phyloP scores from a whole-genome alignment of 2,329 filamentous ascomycete genomes.

The Colletotrichum shisoi region DNA sequence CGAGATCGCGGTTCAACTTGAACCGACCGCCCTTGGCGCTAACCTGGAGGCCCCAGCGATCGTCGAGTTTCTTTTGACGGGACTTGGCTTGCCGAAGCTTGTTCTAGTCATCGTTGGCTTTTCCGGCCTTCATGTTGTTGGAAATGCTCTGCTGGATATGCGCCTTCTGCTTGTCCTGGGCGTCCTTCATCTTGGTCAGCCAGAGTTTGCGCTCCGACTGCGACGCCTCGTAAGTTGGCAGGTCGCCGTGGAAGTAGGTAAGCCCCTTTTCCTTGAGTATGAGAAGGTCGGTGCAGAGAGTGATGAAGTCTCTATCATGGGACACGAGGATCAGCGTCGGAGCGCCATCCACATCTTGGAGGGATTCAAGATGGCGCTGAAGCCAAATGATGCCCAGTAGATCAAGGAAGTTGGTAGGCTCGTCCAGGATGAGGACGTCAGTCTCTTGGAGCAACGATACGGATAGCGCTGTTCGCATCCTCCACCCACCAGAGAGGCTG shows the following conservation, averaged over 20 bases:
- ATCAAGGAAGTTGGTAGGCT: constrained; percentile 88
- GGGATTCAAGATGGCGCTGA: constrained; percentile 71
- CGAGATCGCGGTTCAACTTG: constrained; percentile 79
- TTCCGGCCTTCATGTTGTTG: constrained; percentile 77
- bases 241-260: constrained; percentile 76
- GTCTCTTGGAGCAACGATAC: constrained; percentile 73
- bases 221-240: constrained; percentile 74
- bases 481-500: constrained; percentile 79
- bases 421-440: constrained; percentile 82
- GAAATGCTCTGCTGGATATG: constrained; percentile 82
- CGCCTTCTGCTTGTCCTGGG: constrained; percentile 79
- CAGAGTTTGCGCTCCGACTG: constrained; percentile 72
- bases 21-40: constrained; percentile 76
- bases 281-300: constrained; percentile 78
- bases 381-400: constrained; percentile 86
- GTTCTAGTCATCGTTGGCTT: constrained; percentile 81
- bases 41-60: constrained; percentile 79
- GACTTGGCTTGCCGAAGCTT: constrained; percentile 86
- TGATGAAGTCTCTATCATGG: constrained; percentile 83
- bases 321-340: constrained; percentile 81
- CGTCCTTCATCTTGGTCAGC: constrained; percentile 78
- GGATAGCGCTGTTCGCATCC: constrained; percentile 73
- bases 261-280: constrained; percentile 76
- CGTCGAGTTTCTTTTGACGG: constrained; percentile 83
- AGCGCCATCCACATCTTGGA: constrained; percentile 61